Evolutionary conservation across 331 rosid genomes (phyloP), one percentile per base, ranked within the genome.

Genomic region (Quercus tomentella): DNA sequence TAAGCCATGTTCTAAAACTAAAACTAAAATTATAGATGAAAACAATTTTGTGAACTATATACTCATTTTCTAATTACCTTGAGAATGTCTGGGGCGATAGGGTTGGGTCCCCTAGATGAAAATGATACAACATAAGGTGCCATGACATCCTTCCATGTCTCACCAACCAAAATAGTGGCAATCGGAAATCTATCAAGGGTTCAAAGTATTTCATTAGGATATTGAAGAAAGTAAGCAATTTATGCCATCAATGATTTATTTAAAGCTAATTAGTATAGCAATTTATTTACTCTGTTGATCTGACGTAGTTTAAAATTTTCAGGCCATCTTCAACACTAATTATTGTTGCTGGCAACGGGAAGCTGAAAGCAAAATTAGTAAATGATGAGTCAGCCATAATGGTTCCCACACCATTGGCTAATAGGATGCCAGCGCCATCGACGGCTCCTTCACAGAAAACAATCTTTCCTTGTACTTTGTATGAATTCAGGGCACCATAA

Each of bases 101-200:
- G 26, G 35, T 52, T 78, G 11, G 88, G 81, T 45, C 83, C 70
- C 67, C 73, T 78, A 14, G 83, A 61, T 28, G 85, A 81, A 33
- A 74, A 85, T 5, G 80, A 51, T 33, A 73, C 84, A 58, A 82
- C 74, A 33, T 16, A 11, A 65, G 89, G 81, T 43, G 84, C 82
- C 15, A 17, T 70, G 63, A 14, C 7, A 69, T 79, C 82, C 82
- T 65, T 68, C 68, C 41, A 61, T 1, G 56, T 72, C 76, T 81
- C 80, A 51, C 60, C 49, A 23, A 77, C 74, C 58, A 68, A 33
- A 43, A 78, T 76, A n/a, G 51, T 70, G n/a, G 77, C 77, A 26
- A 41, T 26, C n/a, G 82, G 82, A 1, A 43, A 2, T 67, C 72
- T 67, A 7, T 67, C 52, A 33, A 35, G 49, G 52, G 15, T 67